These are phyloP conservation scores for Stromatinia cepivora DNA, from an alignment of 2,329 filamentous ascomycete genomes.

Conservation along the genomic window DNA sequence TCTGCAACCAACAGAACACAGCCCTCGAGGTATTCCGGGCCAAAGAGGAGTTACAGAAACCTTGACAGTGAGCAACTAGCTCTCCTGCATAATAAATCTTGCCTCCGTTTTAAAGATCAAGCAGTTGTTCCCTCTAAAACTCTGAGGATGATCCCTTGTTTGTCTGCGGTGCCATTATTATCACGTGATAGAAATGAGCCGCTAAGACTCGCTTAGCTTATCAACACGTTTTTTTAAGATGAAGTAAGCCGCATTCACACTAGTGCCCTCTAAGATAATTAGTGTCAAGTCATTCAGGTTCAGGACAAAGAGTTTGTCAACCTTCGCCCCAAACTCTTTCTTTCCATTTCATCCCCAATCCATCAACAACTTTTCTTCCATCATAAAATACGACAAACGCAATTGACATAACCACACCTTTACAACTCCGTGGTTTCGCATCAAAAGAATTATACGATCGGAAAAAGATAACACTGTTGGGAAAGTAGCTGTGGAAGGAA, in stretches of 20 bases:
- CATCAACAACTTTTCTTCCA: conserved; percentile 13
- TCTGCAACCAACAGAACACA: neutral
- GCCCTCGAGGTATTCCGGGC: neutral
- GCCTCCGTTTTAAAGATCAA: neutral
- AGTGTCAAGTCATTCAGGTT: neutral
- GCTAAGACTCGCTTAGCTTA: neutral
- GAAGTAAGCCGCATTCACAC: neutral
- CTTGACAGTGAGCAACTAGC: neutral
- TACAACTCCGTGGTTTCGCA: neutral
- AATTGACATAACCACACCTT: neutral
- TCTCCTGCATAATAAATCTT: neutral
- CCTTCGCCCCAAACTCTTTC: conserved; percentile 9
- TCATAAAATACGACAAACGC: neutral
- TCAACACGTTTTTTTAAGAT: neutral
- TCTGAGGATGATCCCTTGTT: neutral
- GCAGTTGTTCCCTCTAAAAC: neutral
- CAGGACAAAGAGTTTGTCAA: conserved; percentile 21
- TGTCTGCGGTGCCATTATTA: no score
- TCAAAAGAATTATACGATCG: neutral
- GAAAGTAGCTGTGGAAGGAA: conserved; percentile 13
- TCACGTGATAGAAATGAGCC: no score
- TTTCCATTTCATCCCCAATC: neutral
- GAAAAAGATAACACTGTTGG: conserved; percentile 4
- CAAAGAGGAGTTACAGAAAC: neutral
- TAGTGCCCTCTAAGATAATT: neutral